Evolutionary conservation across 1,139 yeast species (phyloP).

Genomic region (Suhomyces bolitotheri): DNA sequence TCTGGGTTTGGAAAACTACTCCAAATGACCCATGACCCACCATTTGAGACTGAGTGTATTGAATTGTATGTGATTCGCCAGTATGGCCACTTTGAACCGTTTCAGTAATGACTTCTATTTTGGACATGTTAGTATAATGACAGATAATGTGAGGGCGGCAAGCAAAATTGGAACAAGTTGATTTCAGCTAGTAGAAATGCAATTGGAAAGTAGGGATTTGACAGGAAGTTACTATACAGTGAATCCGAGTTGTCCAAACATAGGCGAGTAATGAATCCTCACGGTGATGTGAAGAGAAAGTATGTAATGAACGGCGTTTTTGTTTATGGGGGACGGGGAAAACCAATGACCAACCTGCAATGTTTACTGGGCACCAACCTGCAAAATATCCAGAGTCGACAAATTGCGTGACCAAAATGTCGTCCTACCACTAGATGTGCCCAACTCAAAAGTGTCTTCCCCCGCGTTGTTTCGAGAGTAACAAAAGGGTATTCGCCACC

Average conservation of each 20-base stretch:
- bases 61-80: slow-evolving; percentile 60
- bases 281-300: slow-evolving; percentile 5
- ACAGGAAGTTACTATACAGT: not conserved
- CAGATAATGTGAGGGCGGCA: not conserved
- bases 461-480: not conserved
- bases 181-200: not conserved
- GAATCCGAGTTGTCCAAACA: slow-evolving; percentile 3
- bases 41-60: slow-evolving; percentile 75
- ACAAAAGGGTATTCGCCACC: not conserved
- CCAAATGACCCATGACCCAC: slow-evolving; percentile 99
- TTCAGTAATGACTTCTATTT: slow-evolving; percentile 63
- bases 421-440: slow-evolving; percentile 3
- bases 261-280: slow-evolving; percentile 7
- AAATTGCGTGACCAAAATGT: slow-evolving; percentile 14
- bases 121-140: slow-evolving; percentile 44
- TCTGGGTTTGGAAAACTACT: slow-evolving; percentile 84
- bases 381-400: slow-evolving; percentile 7
- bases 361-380: slow-evolving; percentile 4
- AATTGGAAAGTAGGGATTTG: slow-evolving; percentile 1
- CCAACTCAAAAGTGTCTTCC: not conserved
- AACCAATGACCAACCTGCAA: slow-evolving; percentile 12
- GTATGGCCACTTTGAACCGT: slow-evolving; percentile 75
- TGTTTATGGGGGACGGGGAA: slow-evolving; percentile 14
- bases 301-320: slow-evolving; percentile 9
- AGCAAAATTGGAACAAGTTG: slow-evolving; percentile 2